Base-by-base conservation (phyloP, 164 flowering plant genomes). In the Platanus orientalis region DNA sequence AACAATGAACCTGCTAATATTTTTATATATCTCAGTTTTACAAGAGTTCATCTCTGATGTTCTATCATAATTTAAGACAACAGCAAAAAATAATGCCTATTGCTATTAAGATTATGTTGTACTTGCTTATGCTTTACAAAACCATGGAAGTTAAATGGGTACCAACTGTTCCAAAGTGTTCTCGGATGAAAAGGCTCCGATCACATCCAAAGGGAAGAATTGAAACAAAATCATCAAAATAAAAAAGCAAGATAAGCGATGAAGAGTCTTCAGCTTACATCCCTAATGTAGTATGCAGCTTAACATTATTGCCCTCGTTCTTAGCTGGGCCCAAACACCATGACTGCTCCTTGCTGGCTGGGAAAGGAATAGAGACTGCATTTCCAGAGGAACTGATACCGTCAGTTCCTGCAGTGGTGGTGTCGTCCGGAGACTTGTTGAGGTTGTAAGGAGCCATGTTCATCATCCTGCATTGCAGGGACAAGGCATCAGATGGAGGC, bases 161-260 rank as follows among this genome's bases (percentile, higher is more conserved):
- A 26, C 30, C 13, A 26, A 25, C 5, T 3, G 16, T 25, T 52
- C 14, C 30, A 50, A 20, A 25, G 54, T 51, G 32, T 53, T 26
- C 4, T 26, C 56, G 34, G 56, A 53, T 13, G 56, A 53, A 53
- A 53, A 53, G 54, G 56, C 32, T 53, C 56, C 56, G 42, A 53
- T 53, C n/a, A 53, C 56, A 26, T 53, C 27, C 7, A 24, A 52
- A 52, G 27, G n/a, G 13, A 25, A 27, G 6, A 53, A 53, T 24
- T 0, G 19, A 11, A 17, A 51, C 13, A 10, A 4, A 51, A 51
- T 0, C 3, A 24, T 9, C n/a, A 14, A 26, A 26, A 13, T 13
- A 12, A 53, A 53, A 26, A 1, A 17, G 34, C 13, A 26, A 26
- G 23, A 49, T 34, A 34, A 21, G 26, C 6, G 26, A 4, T 2